Conservation (phyloP, 371 early-diverging fungal genomes). For the Zopfochytrium polystomum region DNA sequence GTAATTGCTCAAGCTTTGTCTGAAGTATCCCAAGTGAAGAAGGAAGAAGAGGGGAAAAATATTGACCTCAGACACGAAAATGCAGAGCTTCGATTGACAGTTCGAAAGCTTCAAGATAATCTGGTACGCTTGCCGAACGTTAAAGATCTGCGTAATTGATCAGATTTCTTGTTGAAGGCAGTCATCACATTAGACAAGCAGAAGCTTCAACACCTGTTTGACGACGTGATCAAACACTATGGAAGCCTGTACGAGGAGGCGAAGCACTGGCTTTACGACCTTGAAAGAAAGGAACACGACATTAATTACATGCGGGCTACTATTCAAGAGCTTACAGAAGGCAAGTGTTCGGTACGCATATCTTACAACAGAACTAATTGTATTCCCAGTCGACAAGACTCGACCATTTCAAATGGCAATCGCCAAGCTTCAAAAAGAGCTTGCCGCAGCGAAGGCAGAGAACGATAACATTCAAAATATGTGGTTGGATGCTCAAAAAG, state of each 20-base stretch:
- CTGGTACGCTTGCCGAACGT: slow-evolving; percentile 24
- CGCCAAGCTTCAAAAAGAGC: slow-evolving; percentile 39
- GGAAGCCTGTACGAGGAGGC: slow-evolving; percentile 41
- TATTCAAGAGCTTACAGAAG: slow-evolving; percentile 25
- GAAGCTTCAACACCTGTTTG: slow-evolving; percentile 15
- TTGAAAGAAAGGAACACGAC: slow-evolving; percentile 53
- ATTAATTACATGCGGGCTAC: slow-evolving; percentile 41
- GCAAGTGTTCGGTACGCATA: slow-evolving; percentile 19
- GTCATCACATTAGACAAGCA: slow-evolving; percentile 16
- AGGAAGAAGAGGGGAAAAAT: slow-evolving; percentile 33
- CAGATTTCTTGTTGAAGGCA: slow-evolving; percentile 6
- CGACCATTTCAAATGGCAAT: slow-evolving; percentile 34
- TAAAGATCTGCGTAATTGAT: not conserved
- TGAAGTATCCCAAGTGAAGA: slow-evolving; percentile 10
- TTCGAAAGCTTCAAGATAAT: slow-evolving; percentile 23
- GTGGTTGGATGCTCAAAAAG: slow-evolving; percentile 50
- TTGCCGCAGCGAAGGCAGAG: slow-evolving; percentile 28
- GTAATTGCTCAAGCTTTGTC: slow-evolving; percentile 20
- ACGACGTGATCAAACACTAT: slow-evolving; percentile 39
- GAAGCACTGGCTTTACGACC: slow-evolving; percentile 43
- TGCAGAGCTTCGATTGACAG: slow-evolving; percentile 35
- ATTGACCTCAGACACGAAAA: slow-evolving; percentile 39
- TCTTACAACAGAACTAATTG: not conserved
- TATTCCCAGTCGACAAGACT: slow-evolving; percentile 37
- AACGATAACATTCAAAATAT: slow-evolving; percentile 43